Conservation (phyloP, 2,329 filamentous ascomycete genomes). For the Colletotrichum salicis region DNA sequence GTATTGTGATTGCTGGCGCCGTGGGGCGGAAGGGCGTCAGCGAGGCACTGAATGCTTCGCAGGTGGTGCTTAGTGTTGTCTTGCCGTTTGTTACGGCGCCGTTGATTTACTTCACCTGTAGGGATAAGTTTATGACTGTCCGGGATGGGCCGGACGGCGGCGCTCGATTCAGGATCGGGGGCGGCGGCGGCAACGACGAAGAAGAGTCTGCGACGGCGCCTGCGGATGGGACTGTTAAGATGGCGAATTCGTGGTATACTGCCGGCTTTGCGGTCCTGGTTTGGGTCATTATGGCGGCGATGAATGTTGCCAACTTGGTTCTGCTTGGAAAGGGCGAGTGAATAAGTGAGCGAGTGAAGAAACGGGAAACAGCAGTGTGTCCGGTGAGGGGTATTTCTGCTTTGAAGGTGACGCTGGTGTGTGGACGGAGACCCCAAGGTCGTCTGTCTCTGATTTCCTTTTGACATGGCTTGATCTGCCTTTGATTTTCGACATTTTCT, state of each 20-base stretch:
- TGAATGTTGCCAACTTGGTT: slow-evolving; percentile 83
- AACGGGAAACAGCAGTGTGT: not conserved
- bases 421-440: not conserved
- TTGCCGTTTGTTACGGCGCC: slow-evolving; percentile 86
- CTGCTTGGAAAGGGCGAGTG: slow-evolving; percentile 57
- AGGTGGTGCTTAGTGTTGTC: slow-evolving; percentile 82
- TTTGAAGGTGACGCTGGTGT: not conserved
- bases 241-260: slow-evolving; percentile 79
- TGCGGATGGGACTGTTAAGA: slow-evolving; percentile 54
- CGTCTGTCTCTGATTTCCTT: not conserved
- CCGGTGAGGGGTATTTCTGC: slow-evolving; percentile 29
- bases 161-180: slow-evolving; percentile 44
- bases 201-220: slow-evolving; percentile 16
- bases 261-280: slow-evolving; percentile 66
- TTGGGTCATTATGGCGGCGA: slow-evolving; percentile 79
- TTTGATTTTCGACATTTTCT: not conserved
- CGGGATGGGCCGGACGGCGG: slow-evolving; percentile 45
- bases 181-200: slow-evolving; percentile 39
- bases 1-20: slow-evolving; percentile 84
- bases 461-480: not conserved
- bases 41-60: slow-evolving; percentile 77
- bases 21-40: slow-evolving; percentile 78
- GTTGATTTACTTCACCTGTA: slow-evolving; percentile 85
- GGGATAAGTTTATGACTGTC: slow-evolving; percentile 83
- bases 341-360: slow-evolving; percentile 3